Evolutionary conservation across 768 basidiomycete genomes (phyloP).

Genomic region (Mycena pura): DNA sequence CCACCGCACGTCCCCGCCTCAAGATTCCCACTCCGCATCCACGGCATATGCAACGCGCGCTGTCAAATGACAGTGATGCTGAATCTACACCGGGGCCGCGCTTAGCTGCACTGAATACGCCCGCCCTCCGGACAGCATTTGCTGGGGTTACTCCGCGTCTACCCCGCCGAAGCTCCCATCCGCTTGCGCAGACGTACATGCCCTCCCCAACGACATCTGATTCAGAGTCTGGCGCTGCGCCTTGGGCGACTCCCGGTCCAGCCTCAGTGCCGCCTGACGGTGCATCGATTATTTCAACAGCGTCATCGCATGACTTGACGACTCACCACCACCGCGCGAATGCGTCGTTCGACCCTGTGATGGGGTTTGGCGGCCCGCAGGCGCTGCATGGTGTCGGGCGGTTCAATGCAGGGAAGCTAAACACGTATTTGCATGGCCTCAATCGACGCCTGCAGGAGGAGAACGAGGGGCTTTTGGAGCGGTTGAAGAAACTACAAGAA

Average conservation of each 20-base stretch:
- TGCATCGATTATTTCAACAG: slow-evolving; percentile 79
- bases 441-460: slow-evolving; percentile 87
- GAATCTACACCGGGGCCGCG: slow-evolving; percentile 41
- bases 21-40: slow-evolving; percentile 70
- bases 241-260: slow-evolving; percentile 43
- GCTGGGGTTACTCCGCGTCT: slow-evolving; percentile 67
- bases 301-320: slow-evolving; percentile 89
- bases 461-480: slow-evolving; percentile 70
- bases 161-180: slow-evolving; percentile 62
- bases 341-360: slow-evolving; percentile 86
- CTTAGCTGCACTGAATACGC: slow-evolving; percentile 13
- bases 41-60: slow-evolving; percentile 40
- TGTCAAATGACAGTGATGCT: slow-evolving; percentile 37
- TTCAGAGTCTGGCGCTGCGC: slow-evolving; percentile 36
- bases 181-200: slow-evolving; percentile 61
- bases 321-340: slow-evolving; percentile 76
- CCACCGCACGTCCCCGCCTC: slow-evolving; percentile 77
- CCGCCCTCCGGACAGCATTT: slow-evolving; percentile 59
- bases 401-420: slow-evolving; percentile 87
- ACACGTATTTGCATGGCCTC: slow-evolving; percentile 84
- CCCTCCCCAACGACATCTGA: slow-evolving; percentile 48
- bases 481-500: slow-evolving; percentile 62
- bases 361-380: slow-evolving; percentile 71
- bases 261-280: slow-evolving; percentile 53
- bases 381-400: slow-evolving; percentile 69